These are phyloP conservation scores for Codiaeum variegatum DNA, from an alignment of 441 rosid genomes.

Conservation along the genomic window DNA sequence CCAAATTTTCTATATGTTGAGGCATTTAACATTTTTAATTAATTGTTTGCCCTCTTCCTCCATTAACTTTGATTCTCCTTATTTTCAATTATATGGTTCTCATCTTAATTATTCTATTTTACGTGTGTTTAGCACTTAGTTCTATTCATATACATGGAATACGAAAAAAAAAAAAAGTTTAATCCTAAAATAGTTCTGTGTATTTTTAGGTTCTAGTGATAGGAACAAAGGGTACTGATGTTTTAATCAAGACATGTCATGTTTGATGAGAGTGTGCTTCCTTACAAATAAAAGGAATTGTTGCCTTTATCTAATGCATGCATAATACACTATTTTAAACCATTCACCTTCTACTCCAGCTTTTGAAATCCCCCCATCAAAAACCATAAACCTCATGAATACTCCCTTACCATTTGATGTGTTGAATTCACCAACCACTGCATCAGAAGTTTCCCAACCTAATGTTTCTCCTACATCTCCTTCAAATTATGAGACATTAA, in stretches of 20 bases:
- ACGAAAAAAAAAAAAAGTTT: no score
- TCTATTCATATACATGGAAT: no score
- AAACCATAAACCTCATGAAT: no score
- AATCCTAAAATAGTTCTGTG: background rate
- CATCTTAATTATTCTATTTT: constrained; percentile 4
- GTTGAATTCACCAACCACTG: background rate
- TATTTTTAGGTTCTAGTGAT: background rate
- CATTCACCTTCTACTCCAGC: background rate
- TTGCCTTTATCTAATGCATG: background rate
- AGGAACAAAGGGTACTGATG: background rate
- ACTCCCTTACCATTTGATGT: no score
- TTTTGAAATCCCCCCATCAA: no score
- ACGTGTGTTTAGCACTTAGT: background rate
- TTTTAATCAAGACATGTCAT: no score
- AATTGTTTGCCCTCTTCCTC: background rate
- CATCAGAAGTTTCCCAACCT: background rate
- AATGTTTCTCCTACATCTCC: background rate
- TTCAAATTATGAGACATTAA: background rate
- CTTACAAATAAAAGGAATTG: no score
- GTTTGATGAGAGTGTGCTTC: background rate
- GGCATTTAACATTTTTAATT: background rate
- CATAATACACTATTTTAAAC: no score
- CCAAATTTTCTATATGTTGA: background rate
- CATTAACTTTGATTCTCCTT: background rate
- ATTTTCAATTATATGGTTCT: background rate